Evolutionary conservation across 345 rosid genomes (phyloP).

Genomic region (Aurinia saxatilis): DNA sequence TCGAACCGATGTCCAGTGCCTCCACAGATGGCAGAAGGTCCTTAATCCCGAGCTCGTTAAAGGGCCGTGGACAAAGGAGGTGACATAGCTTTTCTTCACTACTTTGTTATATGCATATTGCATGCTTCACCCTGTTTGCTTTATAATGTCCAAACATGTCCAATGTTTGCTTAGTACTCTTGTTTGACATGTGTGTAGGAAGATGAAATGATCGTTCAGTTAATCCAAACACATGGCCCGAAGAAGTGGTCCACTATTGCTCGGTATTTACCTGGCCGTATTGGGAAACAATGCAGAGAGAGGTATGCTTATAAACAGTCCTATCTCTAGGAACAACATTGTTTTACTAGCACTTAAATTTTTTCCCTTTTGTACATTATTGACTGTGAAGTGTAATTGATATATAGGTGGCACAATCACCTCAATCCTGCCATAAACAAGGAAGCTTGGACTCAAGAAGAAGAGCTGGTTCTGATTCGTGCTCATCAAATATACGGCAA

Average conservation of each 20-base stretch:
- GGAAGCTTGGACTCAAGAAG: conserved; percentile 99
- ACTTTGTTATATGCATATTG: background rate
- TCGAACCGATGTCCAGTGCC: conserved; percentile 98
- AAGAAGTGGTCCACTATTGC: conserved; percentile 99
- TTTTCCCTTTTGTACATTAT: background rate
- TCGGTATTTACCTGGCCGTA: conserved; percentile 91
- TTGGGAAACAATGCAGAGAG: conserved; percentile 97
- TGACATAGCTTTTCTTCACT: conserved; percentile 23
- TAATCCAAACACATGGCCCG: conserved; percentile 81
- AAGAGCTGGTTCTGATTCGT: conserved; percentile 89
- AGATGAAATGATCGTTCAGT: conserved; percentile 74
- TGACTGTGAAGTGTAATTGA: background rate
- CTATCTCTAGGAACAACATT: background rate
- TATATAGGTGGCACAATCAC: conserved; percentile 97
- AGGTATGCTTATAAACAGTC: conserved; percentile 39
- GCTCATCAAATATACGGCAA: conserved; percentile 97
- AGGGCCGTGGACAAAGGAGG: conserved; percentile 99
- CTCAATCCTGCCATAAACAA: conserved; percentile 93
- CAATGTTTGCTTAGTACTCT: conserved; percentile 2
- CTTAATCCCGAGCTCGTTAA: conserved; percentile 96
- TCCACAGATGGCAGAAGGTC: conserved; percentile 99
- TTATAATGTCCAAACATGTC: background rate
- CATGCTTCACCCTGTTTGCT: background rate
- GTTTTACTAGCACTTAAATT: background rate
- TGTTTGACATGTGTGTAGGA: conserved; percentile 47